A percentile compares a stretch with the other conserved stretches of the same genome.
These are phyloP conservation scores for Aureobasidium sp. DNA, from an alignment of 2,329 filamentous ascomycete genomes.

Conservation along the genomic window DNA sequence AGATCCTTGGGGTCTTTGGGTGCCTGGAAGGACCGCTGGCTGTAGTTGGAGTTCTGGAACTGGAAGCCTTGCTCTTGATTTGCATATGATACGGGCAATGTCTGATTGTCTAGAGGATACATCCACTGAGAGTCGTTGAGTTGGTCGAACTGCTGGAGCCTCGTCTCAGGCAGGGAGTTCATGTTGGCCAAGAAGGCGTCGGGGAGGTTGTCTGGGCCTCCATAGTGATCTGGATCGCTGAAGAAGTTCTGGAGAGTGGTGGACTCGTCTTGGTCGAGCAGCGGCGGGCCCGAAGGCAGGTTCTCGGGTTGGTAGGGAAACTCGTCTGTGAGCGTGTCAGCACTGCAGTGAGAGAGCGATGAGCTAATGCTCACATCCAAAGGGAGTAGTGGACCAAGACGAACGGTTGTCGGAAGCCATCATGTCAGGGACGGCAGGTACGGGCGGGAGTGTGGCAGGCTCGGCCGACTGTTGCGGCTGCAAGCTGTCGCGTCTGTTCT, in stretches of 20 bases:
- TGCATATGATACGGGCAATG: neutral
- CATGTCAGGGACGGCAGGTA: neutral
- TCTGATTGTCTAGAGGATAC: neutral
- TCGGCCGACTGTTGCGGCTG: neutral
- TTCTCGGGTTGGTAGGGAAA: conserved; percentile 2
- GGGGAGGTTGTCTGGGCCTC: neutral
- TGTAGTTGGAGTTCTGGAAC: neutral
- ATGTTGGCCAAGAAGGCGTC: neutral
- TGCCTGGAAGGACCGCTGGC: neutral
- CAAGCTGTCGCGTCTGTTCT: conserved; percentile 4
- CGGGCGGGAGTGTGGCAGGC: neutral
- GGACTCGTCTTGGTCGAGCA: conserved; percentile 15
- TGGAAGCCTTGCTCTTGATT: neutral
- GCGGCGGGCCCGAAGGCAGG: conserved; percentile 7
- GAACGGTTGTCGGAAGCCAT: conserved; percentile 11
- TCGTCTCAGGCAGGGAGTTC: neutral
- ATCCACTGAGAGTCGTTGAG: conserved; percentile 9
- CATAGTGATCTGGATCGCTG: conserved; percentile 14
- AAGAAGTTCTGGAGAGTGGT: conserved; percentile 16
- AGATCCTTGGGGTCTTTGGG: conserved; percentile 3
- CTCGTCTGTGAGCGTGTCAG: conserved; percentile 2
- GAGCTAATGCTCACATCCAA: conserved; percentile 3
- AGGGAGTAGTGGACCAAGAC: conserved; percentile 7
- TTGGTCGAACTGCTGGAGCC: neutral
- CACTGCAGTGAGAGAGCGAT: neutral